Evolutionary conservation across 2,329 filamentous ascomycete genomes (phyloP).

Genomic region (Cordyceps fumosorosea): DNA sequence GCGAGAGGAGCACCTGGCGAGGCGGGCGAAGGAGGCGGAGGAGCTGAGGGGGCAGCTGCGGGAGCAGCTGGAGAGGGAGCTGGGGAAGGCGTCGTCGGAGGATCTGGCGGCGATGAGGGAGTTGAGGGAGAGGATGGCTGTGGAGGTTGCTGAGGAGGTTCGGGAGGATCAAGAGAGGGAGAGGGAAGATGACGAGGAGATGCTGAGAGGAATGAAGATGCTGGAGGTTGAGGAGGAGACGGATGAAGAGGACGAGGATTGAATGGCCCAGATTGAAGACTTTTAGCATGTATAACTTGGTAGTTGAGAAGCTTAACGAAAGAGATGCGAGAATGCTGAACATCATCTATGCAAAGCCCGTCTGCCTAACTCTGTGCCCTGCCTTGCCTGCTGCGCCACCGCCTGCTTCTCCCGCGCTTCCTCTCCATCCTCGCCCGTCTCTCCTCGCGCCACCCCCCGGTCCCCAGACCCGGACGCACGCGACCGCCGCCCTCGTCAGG

Average conservation of each 20-base stretch:
- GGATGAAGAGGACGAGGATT: background rate
- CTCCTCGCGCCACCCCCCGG: slow-evolving; percentile 27
- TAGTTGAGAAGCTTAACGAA: no score
- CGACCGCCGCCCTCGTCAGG: slow-evolving; percentile 31
- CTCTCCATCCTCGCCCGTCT: slow-evolving; percentile 20
- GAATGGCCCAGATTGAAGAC: background rate
- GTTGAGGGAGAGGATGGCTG: background rate
- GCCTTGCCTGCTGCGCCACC: background rate
- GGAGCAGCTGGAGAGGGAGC: slow-evolving; percentile 1
- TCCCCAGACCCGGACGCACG: slow-evolving; percentile 25
- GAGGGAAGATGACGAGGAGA: no score
- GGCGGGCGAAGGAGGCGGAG: background rate
- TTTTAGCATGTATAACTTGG: no score
- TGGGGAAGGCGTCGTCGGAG: background rate
- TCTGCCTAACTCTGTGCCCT: background rate
- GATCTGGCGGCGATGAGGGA: background rate
- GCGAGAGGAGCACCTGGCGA: background rate
- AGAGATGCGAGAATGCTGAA: no score
- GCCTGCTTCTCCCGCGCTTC: background rate
- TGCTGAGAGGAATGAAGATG: background rate
- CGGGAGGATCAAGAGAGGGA: no score
- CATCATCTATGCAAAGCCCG: background rate
- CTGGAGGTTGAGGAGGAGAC: background rate
- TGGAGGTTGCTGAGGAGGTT: background rate
- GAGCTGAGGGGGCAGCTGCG: background rate